These are phyloP conservation scores for Exophiala alcalophila DNA, from an alignment of 2,329 filamentous ascomycete species.

Conservation along the genomic window DNA sequence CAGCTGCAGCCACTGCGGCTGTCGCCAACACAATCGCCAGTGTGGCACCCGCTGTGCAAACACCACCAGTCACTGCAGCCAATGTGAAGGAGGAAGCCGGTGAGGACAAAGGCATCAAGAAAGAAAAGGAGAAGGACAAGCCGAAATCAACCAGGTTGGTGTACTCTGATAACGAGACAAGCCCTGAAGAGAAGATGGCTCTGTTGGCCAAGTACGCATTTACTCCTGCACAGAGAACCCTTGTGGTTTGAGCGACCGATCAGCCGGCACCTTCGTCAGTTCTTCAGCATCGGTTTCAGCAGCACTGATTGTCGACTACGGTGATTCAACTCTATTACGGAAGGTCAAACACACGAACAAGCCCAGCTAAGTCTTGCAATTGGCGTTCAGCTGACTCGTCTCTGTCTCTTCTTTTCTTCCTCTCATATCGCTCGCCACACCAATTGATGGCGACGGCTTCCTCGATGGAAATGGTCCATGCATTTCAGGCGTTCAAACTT, in stretches of 20 bases:
- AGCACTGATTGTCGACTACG: too few relatives aligned
- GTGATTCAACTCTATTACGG: too few relatives aligned
- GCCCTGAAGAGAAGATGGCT: slow-evolving; percentile 88
- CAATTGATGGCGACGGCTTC: neutral
- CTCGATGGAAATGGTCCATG: neutral
- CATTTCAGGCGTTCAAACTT: slow-evolving; percentile 10
- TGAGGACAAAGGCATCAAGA: slow-evolving; percentile 62
- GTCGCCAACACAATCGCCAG: slow-evolving; percentile 19
- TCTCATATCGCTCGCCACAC: neutral
- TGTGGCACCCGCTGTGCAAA: slow-evolving; percentile 20
- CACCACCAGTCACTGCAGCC: slow-evolving; percentile 22
- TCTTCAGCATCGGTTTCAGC: neutral
- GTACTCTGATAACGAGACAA: slow-evolving; percentile 75
- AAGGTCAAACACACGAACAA: neutral
- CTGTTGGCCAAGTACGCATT: slow-evolving; percentile 72
- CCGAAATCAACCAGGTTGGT: slow-evolving; percentile 67
- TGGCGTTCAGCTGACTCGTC: slow-evolving; percentile 15
- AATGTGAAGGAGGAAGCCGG: slow-evolving; percentile 40
- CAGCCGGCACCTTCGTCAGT: neutral
- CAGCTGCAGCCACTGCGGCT: slow-evolving; percentile 32
- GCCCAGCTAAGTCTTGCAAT: slow-evolving; percentile 21
- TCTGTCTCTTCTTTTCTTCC: slow-evolving; percentile 1
- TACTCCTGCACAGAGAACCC: slow-evolving; percentile 45
- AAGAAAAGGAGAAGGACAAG: slow-evolving; percentile 60
- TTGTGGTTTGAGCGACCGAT: slow-evolving; percentile 18